phyloP scores from a whole-genome alignment of 106 monocot genomes.

The Dioscorea alata region DNA sequence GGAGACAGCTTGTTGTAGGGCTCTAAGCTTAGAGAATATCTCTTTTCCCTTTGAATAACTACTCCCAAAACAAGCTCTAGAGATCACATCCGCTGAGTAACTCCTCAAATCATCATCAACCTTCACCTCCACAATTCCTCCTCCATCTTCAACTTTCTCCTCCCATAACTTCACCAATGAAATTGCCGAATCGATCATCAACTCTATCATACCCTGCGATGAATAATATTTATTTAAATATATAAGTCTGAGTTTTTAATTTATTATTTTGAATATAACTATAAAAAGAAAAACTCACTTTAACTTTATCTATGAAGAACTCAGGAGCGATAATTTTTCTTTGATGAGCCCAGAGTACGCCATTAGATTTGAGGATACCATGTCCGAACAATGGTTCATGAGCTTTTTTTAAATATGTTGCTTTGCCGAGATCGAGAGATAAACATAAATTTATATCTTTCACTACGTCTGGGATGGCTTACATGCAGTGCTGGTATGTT shows the following conservation, averaged over 20 bases:
- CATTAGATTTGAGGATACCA: slow-evolving; percentile 59
- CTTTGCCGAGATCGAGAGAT: slow-evolving; percentile 58
- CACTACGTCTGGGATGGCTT: slow-evolving; percentile 44
- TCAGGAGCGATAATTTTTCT: slow-evolving; percentile 78
- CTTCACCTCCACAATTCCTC: slow-evolving; percentile 33
- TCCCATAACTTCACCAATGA: slow-evolving; percentile 61
- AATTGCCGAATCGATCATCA: slow-evolving; percentile 49
- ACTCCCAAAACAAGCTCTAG: slow-evolving; percentile 73
- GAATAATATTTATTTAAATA: neutral
- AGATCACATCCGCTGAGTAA: slow-evolving; percentile 66
- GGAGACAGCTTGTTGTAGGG: slow-evolving; percentile 41
- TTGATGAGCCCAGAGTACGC: slow-evolving; percentile 51
- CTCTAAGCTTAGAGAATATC: slow-evolving; percentile 54
- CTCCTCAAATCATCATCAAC: slow-evolving; percentile 60
- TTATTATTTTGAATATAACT: neutral
- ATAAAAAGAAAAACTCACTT: slow-evolving; percentile 26
- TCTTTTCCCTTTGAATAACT: slow-evolving; percentile 49
- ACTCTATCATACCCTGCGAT: slow-evolving; percentile 53
- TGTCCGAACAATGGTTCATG: slow-evolving; percentile 58
- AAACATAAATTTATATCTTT: slow-evolving; percentile 54
- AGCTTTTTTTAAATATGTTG: slow-evolving; percentile 37
- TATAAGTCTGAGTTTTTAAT: too few relatives aligned
- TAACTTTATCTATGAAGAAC: slow-evolving; percentile 72
- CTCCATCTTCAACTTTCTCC: slow-evolving; percentile 24
- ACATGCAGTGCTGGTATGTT: slow-evolving; percentile 45